Conservation (phyloP, 352 stramenopile species). For the Phytophthora cactorum region DNA sequence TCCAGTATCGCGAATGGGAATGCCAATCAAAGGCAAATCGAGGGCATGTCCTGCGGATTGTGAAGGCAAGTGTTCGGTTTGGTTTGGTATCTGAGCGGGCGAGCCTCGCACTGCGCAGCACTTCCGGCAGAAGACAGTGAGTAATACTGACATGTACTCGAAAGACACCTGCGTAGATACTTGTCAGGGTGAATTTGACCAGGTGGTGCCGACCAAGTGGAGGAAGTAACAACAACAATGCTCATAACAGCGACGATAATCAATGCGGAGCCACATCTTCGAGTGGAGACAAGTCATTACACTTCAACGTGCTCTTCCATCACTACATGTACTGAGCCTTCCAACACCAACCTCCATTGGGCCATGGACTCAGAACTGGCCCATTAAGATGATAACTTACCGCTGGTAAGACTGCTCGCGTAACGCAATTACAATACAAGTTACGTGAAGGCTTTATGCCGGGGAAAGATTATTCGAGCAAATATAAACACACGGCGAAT, state of each 20-base stretch:
- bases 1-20: conserved; percentile 27
- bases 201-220: conserved; percentile 10
- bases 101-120: neutral
- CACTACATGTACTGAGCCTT: neutral
- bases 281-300: conserved; percentile 16
- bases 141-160: conserved; percentile 9
- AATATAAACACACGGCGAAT: neutral
- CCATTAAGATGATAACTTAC: neutral
- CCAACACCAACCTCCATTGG: neutral
- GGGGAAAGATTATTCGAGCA: neutral
- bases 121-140: conserved; percentile 4
- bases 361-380: neutral
- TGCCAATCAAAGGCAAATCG: conserved; percentile 38
- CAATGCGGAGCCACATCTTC: conserved; percentile 4
- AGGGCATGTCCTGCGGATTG: conserved; percentile 18
- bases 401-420: too few species aligned
- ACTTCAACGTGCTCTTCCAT: conserved; percentile 17
- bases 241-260: neutral
- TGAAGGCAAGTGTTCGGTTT: conserved; percentile 22
- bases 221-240: conserved; percentile 10
- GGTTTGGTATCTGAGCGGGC: neutral
- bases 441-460: too few species aligned
- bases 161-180: conserved; percentile 3
- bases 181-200: neutral
- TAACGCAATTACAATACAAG: too few species aligned